Evolutionary conservation across 805 yeast species (phyloP).

Genomic region (Saccharomycopsis oosterbeekiorum): DNA sequence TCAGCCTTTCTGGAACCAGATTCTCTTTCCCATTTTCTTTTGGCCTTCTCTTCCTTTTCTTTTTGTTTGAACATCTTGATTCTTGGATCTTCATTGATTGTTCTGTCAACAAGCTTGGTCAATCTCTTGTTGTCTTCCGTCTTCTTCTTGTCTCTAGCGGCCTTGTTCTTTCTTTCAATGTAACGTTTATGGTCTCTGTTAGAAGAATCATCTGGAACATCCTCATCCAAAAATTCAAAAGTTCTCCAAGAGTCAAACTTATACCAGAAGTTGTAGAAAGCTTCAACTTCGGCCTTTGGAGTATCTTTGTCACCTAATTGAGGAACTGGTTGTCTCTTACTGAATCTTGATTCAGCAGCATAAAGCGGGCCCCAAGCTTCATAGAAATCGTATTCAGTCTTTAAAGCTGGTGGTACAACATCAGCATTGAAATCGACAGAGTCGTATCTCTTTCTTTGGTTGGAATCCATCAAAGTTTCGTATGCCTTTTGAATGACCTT

Average conservation of each 20-base stretch:
- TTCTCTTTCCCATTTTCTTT: constrained; percentile 94
- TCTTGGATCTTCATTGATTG: constrained; percentile 87
- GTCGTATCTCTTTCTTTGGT: constrained; percentile 86
- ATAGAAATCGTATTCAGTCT: constrained; percentile 67
- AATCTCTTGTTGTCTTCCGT: constrained; percentile 92
- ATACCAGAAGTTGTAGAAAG: constrained; percentile 86
- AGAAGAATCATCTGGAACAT: constrained; percentile 97
- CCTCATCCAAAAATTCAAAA: constrained; percentile 96
- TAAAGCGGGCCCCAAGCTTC: constrained; percentile 92
- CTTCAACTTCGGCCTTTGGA: constrained; percentile 72
- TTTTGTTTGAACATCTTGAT: constrained; percentile 86
- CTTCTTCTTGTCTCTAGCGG: constrained; percentile 94
- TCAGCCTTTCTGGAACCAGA: constrained; percentile 97
- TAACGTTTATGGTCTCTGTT: constrained; percentile 99
- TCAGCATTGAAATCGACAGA: constrained; percentile 88
- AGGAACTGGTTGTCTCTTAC: constrained; percentile 87
- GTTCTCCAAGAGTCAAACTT: constrained; percentile 97
- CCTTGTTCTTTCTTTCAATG: constrained; percentile 93
- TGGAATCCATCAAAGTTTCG: constrained; percentile 79
- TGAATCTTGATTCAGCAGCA: constrained; percentile 83
- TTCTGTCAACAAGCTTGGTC: constrained; percentile 79
- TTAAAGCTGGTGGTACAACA: constrained; percentile 65
- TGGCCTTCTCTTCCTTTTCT: constrained; percentile 91
- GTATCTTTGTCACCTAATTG: constrained; percentile 58
- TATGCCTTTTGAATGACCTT: constrained; percentile 96